Evolutionary conservation across 2,329 filamentous ascomycete genomes (phyloP), one percentile per base, ranked within the genome.

Genomic region (Dactylonectria macrodidyma): DNA sequence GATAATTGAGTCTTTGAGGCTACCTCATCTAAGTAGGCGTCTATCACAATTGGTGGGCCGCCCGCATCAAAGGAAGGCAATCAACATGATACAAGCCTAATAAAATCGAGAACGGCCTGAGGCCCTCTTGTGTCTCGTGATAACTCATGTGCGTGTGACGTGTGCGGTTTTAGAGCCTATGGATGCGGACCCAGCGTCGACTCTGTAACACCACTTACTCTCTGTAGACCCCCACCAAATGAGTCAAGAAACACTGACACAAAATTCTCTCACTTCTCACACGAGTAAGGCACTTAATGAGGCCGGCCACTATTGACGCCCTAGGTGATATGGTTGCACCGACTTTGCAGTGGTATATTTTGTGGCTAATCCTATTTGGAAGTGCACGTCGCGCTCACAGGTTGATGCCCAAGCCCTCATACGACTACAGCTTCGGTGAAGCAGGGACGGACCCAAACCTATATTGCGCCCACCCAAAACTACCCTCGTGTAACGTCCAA

Each of bases 401-500:
- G n/a, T 54, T 54, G 47, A 41, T 62, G 47, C 59, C 55, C 62
- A 70, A 67, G 5, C 44, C 60, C 10, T 59, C 6, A 61, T 38
- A 41, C 63, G 24, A 22, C 26, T 26, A 64, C 54, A n/a, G 50
- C 57, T 54, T 66, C 52, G 59, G 38, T 26, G 48, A 58, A 12
- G 51, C 48, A 11, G 73, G 62, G n/a, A 84, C 71, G 16, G 81
- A 70, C 1, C 83, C 84, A 67, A 86, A 86, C 6, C 83, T 77
- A 68, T 84, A 86, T 73, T 86, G 84, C 1, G 81, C 82, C 84
- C 84, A 86, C 0, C 76, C 84, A 70, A 86, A 79, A 46, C 79
- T 81, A 0, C 78, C 79, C 70, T 86, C 84, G 22, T 84, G 83
- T 65, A 83, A 60, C 3, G 84, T 86, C 84, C 84, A 86, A 14